Conservation (phyloP, 2,329 filamentous ascomycete species). For the Aspergillus texensis region DNA sequence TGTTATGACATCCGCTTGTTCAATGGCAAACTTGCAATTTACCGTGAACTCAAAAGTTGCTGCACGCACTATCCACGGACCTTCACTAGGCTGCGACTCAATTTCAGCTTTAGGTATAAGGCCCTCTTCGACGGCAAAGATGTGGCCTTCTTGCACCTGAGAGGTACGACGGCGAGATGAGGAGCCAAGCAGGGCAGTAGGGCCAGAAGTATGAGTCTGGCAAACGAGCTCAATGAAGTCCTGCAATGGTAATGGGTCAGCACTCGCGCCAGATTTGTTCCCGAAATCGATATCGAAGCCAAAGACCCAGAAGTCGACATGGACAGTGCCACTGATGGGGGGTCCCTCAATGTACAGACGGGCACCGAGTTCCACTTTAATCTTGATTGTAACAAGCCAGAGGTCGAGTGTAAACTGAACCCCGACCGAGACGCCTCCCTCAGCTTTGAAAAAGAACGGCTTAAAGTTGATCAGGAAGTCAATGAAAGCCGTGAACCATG, state of each 20-base stretch:
- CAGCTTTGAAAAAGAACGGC: slow-evolving; percentile 41
- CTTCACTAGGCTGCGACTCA: neutral
- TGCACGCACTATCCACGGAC: neutral
- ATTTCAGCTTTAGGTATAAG: neutral
- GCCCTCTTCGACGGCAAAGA: neutral
- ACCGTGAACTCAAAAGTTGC: slow-evolving; percentile 7
- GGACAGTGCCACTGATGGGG: slow-evolving; percentile 21
- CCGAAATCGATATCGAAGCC: slow-evolving; percentile 28
- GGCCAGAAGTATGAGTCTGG: neutral
- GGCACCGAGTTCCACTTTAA: slow-evolving; percentile 24
- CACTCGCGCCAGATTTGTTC: neutral
- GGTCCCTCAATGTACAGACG: slow-evolving; percentile 27
- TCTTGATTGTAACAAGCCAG: slow-evolving; percentile 9
- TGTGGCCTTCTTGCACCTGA: neutral
- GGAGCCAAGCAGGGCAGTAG: neutral
- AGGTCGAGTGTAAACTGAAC: slow-evolving; percentile 4
- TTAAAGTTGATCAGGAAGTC: slow-evolving; percentile 49
- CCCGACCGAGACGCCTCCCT: slow-evolving; percentile 31
- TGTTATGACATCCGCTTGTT: neutral
- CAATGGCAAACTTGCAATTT: slow-evolving; percentile 10
- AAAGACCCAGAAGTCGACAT: slow-evolving; percentile 29
- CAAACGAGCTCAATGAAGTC: neutral
- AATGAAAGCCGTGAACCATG: slow-evolving; percentile 44
- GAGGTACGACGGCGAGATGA: neutral
- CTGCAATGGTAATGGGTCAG: neutral